These are phyloP conservation scores for Termitomyces sp. DNA, from an alignment of 768 basidiomycete genomes.

Conservation along the genomic window DNA sequence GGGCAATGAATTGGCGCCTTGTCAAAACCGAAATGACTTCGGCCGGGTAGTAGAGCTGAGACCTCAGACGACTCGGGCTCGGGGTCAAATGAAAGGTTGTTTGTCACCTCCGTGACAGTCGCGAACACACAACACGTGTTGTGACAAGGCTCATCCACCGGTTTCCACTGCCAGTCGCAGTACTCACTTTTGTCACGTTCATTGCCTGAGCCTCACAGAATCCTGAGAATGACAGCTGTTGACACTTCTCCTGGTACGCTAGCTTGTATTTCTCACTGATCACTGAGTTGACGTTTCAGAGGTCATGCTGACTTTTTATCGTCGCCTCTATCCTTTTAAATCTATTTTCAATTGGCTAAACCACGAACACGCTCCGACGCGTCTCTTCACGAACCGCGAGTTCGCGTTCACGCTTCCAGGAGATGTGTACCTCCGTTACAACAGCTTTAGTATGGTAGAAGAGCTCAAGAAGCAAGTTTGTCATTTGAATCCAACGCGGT, in stretches of 20 bases:
- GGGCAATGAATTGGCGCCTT: too few relatives aligned
- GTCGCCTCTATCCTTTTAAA: constrained; percentile 91
- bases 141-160: constrained; percentile 4
- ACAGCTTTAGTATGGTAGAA: constrained; percentile 81
- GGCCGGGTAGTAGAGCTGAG: too few relatives aligned
- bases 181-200: neutral
- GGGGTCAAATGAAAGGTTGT: too few relatives aligned
- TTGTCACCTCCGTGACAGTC: neutral
- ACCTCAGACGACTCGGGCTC: neutral
- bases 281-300: constrained; percentile 24
- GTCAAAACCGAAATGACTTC: too few relatives aligned
- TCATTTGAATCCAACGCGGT: constrained; percentile 83
- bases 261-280: neutral
- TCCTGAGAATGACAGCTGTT: constrained; percentile 13
- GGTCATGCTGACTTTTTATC: constrained; percentile 72
- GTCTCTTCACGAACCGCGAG: constrained; percentile 90
- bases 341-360: constrained; percentile 94
- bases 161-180: neutral
- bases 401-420: constrained; percentile 91
- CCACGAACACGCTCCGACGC: constrained; percentile 77
- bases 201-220: neutral
- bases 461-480: constrained; percentile 92
- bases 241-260: constrained; percentile 19
- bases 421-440: constrained; percentile 93
- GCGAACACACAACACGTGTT: constrained; percentile 4